phyloP scores from a whole-genome alignment of 164 flowering plant genomes.

The Aristolochia fimbriata region DNA sequence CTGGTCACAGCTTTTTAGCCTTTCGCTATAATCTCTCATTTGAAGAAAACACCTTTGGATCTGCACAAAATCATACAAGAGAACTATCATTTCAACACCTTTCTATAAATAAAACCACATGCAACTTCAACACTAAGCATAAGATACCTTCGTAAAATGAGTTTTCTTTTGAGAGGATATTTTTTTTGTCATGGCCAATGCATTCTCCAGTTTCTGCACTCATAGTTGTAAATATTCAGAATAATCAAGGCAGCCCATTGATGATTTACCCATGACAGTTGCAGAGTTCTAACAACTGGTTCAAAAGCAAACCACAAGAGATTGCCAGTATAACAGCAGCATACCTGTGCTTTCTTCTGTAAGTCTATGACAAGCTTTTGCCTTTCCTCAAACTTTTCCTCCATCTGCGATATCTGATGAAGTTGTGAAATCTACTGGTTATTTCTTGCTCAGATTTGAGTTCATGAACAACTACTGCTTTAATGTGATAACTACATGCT shows the following conservation, averaged over 20 bases:
- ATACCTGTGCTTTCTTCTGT: conserved; percentile 59
- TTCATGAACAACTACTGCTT: neutral
- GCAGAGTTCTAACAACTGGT: neutral
- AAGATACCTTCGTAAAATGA: conserved; percentile 55
- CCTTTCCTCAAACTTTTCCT: conserved; percentile 39
- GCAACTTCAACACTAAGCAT: neutral
- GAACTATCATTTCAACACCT: neutral
- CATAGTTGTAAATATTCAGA: conserved; percentile 5
- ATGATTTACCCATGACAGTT: neutral
- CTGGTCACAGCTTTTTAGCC: conserved; percentile 52
- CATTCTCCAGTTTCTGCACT: conserved; percentile 61
- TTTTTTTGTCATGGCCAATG: conserved; percentile 47
- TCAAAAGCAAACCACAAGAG: neutral
- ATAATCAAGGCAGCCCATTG: neutral
- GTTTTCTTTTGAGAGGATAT: conserved; percentile 39
- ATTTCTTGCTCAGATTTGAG: neutral
- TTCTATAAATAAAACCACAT: neutral
- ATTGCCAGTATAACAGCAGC: neutral
- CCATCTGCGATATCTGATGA: conserved; percentile 42
- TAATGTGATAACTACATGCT: neutral
- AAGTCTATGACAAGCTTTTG: conserved; percentile 34
- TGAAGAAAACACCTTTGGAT: conserved; percentile 52
- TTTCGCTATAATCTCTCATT: conserved; percentile 46
- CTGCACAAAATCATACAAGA: conserved; percentile 26
- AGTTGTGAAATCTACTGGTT: neutral